phyloP scores from a whole-genome alignment of 2,329 filamentous ascomycete species.

The Nemania sp. region DNA sequence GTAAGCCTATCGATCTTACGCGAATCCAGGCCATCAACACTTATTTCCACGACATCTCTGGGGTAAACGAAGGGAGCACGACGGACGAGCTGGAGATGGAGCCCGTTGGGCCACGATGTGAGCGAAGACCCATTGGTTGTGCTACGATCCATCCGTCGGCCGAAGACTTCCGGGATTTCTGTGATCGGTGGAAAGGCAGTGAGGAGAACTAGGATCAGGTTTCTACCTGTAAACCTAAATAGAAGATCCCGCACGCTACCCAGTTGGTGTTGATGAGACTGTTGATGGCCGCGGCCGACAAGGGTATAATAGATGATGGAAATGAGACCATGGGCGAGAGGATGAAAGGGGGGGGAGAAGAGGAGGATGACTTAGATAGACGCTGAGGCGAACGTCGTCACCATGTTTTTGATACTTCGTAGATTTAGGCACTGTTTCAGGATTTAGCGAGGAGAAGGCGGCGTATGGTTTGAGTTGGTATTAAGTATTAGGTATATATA shows the following conservation, averaged over 20 bases:
- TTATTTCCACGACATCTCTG: slow-evolving; percentile 14
- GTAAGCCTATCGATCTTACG: slow-evolving; percentile 15
- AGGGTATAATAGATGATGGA: neutral
- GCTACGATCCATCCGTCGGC: neutral
- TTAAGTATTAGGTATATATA: neutral
- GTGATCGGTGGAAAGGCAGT: slow-evolving; percentile 12
- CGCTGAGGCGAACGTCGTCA: neutral
- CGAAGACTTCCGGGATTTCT: slow-evolving; percentile 26
- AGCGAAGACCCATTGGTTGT: neutral
- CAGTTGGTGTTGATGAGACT: neutral
- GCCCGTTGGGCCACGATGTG: too few relatives aligned
- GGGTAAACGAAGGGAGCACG: neutral
- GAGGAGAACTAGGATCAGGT: slow-evolving; percentile 2
- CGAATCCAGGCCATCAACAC: slow-evolving; percentile 30
- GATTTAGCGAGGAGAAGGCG: neutral
- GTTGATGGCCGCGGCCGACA: too few relatives aligned
- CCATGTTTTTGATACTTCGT: neutral
- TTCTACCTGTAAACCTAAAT: neutral
- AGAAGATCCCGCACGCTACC: neutral
- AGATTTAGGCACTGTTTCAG: neutral
- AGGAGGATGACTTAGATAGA: neutral
- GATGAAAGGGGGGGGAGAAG: neutral
- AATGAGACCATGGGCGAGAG: neutral
- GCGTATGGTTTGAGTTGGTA: neutral
- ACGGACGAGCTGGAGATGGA: neutral